Percentiles rank a stretch among this genome's conserved stretches.
Conservation (phyloP, 1,139 yeast genomes). For the Ogataea hybrid region DNA sequence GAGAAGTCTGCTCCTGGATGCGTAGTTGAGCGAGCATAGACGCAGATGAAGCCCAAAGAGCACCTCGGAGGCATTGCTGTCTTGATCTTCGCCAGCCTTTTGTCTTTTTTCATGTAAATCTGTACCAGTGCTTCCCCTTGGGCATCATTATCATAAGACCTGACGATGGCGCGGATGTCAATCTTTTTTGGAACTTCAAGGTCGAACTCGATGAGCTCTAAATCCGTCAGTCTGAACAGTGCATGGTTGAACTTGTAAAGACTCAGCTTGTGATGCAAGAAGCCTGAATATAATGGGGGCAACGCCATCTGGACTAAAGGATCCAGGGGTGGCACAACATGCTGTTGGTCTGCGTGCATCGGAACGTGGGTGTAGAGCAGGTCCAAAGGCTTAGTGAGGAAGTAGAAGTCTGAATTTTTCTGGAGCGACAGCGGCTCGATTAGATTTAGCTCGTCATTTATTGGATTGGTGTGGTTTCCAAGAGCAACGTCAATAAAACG, state of each 20-base stretch:
- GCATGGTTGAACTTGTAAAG: slow-evolving; percentile 76
- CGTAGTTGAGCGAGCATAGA: slow-evolving; percentile 63
- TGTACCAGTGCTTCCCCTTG: slow-evolving; percentile 62
- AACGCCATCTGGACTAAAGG: slow-evolving; percentile 74
- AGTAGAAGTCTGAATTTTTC: slow-evolving; percentile 51
- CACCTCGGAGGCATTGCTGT: slow-evolving; percentile 72
- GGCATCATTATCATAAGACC: slow-evolving; percentile 42
- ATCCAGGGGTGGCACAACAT: slow-evolving; percentile 79
- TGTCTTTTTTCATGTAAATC: slow-evolving; percentile 63
- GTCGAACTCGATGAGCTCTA: slow-evolving; percentile 78
- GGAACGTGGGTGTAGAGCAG: slow-evolving; percentile 88
- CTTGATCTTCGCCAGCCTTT: slow-evolving; percentile 72
- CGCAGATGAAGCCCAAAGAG: slow-evolving; percentile 68
- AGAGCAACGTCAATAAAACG: slow-evolving; percentile 69
- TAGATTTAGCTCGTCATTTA: slow-evolving; percentile 20
- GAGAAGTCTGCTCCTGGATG: slow-evolving; percentile 50
- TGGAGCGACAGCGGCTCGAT: slow-evolving; percentile 22
- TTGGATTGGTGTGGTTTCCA: slow-evolving; percentile 56
- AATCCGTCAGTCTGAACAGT: slow-evolving; percentile 65
- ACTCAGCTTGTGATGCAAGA: slow-evolving; percentile 55
- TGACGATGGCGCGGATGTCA: slow-evolving; percentile 56
- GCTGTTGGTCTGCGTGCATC: slow-evolving; percentile 72
- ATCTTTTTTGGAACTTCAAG: slow-evolving; percentile 67
- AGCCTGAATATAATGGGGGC: slow-evolving; percentile 85
- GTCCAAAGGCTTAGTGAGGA: slow-evolving; percentile 71